Base-by-base conservation (phyloP, 1,284 basidiomycete genomes). In the Malassezia equina region DNA sequence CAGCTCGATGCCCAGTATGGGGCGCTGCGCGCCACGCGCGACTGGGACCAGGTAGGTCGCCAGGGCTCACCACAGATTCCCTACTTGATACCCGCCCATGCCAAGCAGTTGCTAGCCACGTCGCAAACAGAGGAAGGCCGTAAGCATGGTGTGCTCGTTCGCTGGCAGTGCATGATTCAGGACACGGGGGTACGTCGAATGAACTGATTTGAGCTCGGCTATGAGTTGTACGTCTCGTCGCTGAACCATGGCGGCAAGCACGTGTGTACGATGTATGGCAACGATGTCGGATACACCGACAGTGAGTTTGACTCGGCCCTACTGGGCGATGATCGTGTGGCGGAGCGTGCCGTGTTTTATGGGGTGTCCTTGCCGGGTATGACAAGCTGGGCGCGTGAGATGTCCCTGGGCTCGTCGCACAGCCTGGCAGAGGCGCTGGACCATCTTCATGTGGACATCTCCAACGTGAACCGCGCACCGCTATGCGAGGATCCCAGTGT, bases 131-230 rank as follows among this genome's bases (percentile, higher is more conserved):
- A 9, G 4, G 19, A 46, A n/a, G 47, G 47, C 15, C 48, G 41
- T 21, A 9, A 25, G 7, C 15, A 31, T 13, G 54, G 54, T 23
- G 42, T 57, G 24, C 46, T 57, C 2, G 55, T 57, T 2, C 55
- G 55, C 12, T 57, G 55, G 55, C 40, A 34, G 9, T 51, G 49
- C 25, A 57, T 57, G 55, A 36, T 57, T 15, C 49, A 52, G n/a
- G 55, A 57, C 23, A 57, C 55, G 7, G 45, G 55, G 3, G 40
- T 55, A 40, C 19, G 44, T 47, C 9, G 3, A n/a, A 15, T 12
- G 11, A 19, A 32, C 21, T 25, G 25, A 32, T 7, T 23, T 9
- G 24, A 52, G 51, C 28, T 54, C 8, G 54, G 54, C 21, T 44
- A 27, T 17, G 54, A 56, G 29, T 24, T 56, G 25, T 56, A 36